Percentiles rank a stretch among this genome's conserved stretches.
Conservation (phyloP, 345 rosid genomes). For the Euphorbia tirucalli region DNA sequence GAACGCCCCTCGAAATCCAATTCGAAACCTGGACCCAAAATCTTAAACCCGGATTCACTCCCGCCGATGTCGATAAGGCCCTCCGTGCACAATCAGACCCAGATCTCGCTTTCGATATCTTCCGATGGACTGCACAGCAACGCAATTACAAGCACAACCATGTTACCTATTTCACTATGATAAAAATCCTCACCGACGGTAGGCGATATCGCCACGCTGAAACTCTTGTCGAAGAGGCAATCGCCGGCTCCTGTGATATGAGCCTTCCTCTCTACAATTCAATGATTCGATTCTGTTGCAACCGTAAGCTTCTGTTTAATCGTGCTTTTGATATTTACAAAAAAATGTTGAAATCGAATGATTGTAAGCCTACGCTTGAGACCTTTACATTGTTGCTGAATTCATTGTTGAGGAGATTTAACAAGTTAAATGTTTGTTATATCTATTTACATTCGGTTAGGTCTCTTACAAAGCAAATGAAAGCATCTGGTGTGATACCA, state of each 20-base stretch:
- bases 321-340: constrained; percentile 81
- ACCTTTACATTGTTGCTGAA: constrained; percentile 58
- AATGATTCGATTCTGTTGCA: constrained; percentile 70
- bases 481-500: constrained; percentile 69
- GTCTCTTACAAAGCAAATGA: constrained; percentile 85
- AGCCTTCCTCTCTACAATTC: constrained; percentile 68
- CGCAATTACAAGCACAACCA: constrained; percentile 70
- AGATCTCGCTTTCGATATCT: constrained; percentile 81
- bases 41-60: constrained; percentile 79
- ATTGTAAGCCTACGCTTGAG: constrained; percentile 74
- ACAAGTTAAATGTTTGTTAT: constrained; percentile 63
- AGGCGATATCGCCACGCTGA: constrained; percentile 68
- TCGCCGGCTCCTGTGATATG: constrained; percentile 79
- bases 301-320: constrained; percentile 67
- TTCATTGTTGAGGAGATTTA: constrained; percentile 70
- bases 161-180: constrained; percentile 57
- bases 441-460: constrained; percentile 76
- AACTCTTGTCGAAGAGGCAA: constrained; percentile 69
- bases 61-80: constrained; percentile 61
- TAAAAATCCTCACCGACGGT: constrained; percentile 57
- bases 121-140: constrained; percentile 86
- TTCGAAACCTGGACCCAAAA: constrained; percentile 80
- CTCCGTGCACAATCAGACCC: constrained; percentile 76
- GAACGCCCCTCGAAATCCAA: constrained; percentile 70
- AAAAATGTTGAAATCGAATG: constrained; percentile 62